Base-by-base conservation (phyloP, 192 early-diverging fungal species). In the Linnemannia schmuckeri region DNA sequence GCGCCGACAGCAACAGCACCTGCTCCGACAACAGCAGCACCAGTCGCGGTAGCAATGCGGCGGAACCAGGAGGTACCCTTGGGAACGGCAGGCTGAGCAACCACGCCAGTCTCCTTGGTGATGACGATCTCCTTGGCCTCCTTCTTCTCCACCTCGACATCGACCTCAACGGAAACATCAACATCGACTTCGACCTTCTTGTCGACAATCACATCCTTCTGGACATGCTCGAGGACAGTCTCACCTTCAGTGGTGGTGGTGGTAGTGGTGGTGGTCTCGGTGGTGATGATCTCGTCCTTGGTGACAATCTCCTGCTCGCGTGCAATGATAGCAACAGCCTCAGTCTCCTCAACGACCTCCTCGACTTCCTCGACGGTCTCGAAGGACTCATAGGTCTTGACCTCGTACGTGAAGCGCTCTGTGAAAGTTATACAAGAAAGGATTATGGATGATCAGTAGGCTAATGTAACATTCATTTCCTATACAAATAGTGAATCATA, bases 51-150 rank as follows among this genome's bases (percentile, higher is more conserved):
- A 9, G 44, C 73, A 63, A 27, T 27, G 13, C 40, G 69, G 46
- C 77, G 77, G 82, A 83, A 54, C 82, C 82, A 83, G 15, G 76
- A 77, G 15, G 76, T 63, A 2, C 71, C 82, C 82, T 83, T 83
- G 30, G 70, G 47, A 24, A 83, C 82, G 35, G 76, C 76, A 9
- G 82, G 82, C 61, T 83, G 1, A 40, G 72, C 68, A 38, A 77
- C 69, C 30, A 72, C 57, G n/a, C 63, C 82, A 71, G 82, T 79
- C 68, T 84, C 77, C 38, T 69, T 49, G 41, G 37, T 70, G 24
- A 49, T 69, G 4, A 72, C 49, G 63, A 79, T 63, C 66, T 74
- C 82, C 49, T 75, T 84, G 49, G 44, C 27, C n/a, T 55, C 54
- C 72, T 74, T 76, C 70, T 78, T 66, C 27, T 24, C 75, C 3